Conservation (phyloP, 441 rosid genomes). For the Dalechampia spathulata region DNA sequence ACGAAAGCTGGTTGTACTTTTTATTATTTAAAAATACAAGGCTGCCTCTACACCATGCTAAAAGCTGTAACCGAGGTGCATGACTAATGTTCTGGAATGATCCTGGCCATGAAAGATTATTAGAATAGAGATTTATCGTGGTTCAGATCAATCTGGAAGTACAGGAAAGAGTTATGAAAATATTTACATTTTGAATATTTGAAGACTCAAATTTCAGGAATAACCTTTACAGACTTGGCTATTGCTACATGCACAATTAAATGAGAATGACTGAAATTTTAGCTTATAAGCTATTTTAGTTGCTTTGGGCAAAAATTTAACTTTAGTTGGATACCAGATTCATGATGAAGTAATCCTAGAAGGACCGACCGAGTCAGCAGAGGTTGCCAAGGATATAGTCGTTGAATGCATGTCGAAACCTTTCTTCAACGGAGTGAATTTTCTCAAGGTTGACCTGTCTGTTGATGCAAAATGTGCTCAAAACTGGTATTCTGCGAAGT, state of each 20-base stretch:
- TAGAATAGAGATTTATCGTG: background rate
- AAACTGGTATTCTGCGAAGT: conserved; percentile 89
- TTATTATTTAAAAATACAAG: no score
- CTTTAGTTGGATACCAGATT: conserved; percentile 42
- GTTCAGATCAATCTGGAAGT: no score
- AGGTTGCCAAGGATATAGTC: conserved; percentile 70
- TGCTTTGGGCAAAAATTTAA: conserved; percentile 7
- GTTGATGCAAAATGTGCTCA: conserved; percentile 95
- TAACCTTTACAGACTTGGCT: no score
- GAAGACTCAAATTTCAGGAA: no score
- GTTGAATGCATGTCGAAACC: conserved; percentile 90
- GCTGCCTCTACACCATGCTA: no score
- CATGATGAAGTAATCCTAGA: conserved; percentile 98
- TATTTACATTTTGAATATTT: background rate
- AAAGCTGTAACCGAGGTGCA: no score
- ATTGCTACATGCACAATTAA: no score
- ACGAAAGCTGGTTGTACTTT: no score
- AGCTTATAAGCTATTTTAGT: background rate
- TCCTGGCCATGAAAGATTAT: background rate
- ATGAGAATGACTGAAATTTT: no score
- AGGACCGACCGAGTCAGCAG: conserved; percentile 92
- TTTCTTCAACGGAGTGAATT: conserved; percentile 66
- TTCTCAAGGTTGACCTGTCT: conserved; percentile 68
- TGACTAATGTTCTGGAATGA: background rate
- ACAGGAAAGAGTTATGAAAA: no score